Percentiles rank a stretch among this genome's conserved stretches.
These are phyloP conservation scores for Globisporangium cederbergense DNA, from an alignment of 352 stramenopile genomes.

Conservation along the genomic window DNA sequence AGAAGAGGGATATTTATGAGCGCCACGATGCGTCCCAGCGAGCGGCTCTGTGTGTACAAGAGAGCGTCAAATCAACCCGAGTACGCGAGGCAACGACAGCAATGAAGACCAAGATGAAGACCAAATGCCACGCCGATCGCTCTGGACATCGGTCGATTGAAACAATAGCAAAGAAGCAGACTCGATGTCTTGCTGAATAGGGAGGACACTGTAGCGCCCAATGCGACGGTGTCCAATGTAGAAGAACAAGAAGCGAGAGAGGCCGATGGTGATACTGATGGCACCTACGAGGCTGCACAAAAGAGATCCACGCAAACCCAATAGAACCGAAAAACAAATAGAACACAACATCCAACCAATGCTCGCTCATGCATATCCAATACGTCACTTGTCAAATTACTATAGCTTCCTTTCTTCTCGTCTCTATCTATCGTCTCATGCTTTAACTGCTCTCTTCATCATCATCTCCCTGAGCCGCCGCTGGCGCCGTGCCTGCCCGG, in stretches of 20 bases:
- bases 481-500: constrained; percentile 20
- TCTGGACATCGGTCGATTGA: constrained; percentile 4
- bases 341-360: constrained; percentile 2
- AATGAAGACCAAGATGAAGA: background rate
- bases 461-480: constrained; percentile 13
- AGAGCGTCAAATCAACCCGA: background rate
- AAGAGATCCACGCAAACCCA: background rate
- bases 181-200: background rate
- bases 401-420: constrained; percentile 4
- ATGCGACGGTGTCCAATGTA: background rate
- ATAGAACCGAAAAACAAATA: constrained; percentile 11
- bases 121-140: background rate
- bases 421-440: constrained; percentile 14
- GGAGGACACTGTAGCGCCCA: background rate
- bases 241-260: background rate
- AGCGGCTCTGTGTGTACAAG: constrained; percentile 19
- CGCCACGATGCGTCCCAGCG: background rate
- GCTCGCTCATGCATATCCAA: background rate
- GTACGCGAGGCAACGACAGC: background rate
- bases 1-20: background rate
- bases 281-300: background rate
- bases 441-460: constrained; percentile 15
- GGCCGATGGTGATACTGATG: background rate
- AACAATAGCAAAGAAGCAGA: constrained; percentile 3
- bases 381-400: constrained; percentile 18